Evolutionary conservation across 495 filamentous ascomycete genomes (phyloP).

Genomic region (Hapsidospora chrysogenum): DNA sequence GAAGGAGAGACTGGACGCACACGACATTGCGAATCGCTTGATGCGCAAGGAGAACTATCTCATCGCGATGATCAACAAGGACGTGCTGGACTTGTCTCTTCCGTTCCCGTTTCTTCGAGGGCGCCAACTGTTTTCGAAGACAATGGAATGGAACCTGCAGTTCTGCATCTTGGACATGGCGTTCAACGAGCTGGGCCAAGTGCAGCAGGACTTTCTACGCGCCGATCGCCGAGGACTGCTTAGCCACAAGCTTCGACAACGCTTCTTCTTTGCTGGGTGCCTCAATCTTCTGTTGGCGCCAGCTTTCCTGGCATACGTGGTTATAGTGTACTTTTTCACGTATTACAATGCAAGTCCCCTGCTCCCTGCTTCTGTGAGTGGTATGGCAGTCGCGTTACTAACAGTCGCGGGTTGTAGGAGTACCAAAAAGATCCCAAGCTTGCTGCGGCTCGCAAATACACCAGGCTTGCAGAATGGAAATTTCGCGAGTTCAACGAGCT

Average conservation of each 20-base stretch:
- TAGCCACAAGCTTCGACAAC: conserved; percentile 52
- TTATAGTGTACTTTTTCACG: conserved; percentile 77
- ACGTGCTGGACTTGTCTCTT: conserved; percentile 72
- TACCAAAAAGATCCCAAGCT: conserved; percentile 83
- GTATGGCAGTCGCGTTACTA: not conserved
- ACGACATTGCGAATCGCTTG: conserved; percentile 89
- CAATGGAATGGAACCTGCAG: conserved; percentile 76
- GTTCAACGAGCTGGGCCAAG: conserved; percentile 73
- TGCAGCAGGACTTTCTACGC: conserved; percentile 67
- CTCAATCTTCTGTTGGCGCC: conserved; percentile 79
- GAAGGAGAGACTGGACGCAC: conserved; percentile 88
- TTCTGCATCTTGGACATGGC: conserved; percentile 85
- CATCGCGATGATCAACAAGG: conserved; percentile 93
- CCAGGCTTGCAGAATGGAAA: conserved; percentile 90
- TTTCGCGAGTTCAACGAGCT: conserved; percentile 98
- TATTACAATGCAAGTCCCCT: conserved; percentile 61
- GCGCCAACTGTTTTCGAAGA: conserved; percentile 61
- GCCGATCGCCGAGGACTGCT: conserved; percentile 63
- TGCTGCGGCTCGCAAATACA: conserved; percentile 66
- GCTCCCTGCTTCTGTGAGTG: not conserved
- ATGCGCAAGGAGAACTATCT: conserved; percentile 96
- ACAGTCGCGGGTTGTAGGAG: conserved; percentile 33
- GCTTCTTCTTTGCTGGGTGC: conserved; percentile 65
- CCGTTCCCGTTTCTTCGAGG: conserved; percentile 70
- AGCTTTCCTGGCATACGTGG: conserved; percentile 63